phyloP scores from a whole-genome alignment of 2,329 filamentous ascomycete genomes.

The Apiospora pterosperma region DNA sequence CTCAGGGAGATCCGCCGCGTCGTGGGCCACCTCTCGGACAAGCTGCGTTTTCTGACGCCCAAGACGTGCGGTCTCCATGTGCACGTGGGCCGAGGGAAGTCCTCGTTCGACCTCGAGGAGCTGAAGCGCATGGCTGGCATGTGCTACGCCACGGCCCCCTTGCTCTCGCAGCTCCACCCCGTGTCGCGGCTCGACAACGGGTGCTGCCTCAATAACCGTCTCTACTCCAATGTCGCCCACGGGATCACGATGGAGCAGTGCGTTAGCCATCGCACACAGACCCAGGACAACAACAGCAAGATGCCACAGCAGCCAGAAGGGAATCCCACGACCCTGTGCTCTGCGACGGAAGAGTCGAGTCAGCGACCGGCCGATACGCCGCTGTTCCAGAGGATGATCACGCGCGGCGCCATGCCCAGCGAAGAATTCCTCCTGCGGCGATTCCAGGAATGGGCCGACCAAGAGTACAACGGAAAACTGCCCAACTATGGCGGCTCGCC shows the following conservation, averaged over 20 bases:
- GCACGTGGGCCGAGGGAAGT: background rate
- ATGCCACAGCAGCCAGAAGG: background rate
- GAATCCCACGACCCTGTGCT: background rate
- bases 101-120: background rate
- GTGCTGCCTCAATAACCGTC: background rate
- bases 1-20: background rate
- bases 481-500: too few species aligned
- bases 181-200: background rate
- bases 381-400: background rate
- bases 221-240: background rate
- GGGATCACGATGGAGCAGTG: background rate
- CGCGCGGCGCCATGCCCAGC: background rate
- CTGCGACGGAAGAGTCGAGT: background rate
- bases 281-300: background rate
- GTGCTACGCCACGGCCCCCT: background rate
- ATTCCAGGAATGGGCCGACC: background rate
- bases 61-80: background rate
- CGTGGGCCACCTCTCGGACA: background rate
- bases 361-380: background rate
- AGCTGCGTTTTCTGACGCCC: background rate
- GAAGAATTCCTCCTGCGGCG: background rate
- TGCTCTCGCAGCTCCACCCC: background rate
- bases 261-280: background rate
- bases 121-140: background rate
- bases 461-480: too few species aligned